Percentiles rank a stretch among this genome's conserved stretches.
Conservation (phyloP, 352 stramenopile species). For the Peronospora farinosa region DNA sequence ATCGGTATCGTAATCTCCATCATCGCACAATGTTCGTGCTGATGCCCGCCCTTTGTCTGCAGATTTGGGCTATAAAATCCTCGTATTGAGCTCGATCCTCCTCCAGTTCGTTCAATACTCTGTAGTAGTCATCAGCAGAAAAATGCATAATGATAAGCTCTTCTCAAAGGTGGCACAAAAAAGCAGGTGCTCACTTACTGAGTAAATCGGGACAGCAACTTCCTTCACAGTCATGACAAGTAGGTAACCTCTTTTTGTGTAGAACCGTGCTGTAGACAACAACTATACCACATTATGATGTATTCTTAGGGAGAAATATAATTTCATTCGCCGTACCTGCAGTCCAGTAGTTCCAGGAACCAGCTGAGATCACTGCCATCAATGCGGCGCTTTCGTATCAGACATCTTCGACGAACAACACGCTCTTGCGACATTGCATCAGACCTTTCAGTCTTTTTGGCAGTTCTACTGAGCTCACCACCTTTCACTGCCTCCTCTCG, state of each 20-base stretch:
- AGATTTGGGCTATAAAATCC: slow-evolving; percentile 45
- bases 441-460: slow-evolving; percentile 5
- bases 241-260: too few relatives aligned
- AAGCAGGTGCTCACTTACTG: too few relatives aligned
- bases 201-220: too few relatives aligned
- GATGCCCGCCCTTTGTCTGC: slow-evolving; percentile 23
- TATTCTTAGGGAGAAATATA: too few relatives aligned
- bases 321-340: too few relatives aligned
- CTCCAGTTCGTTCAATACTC: slow-evolving; percentile 39
- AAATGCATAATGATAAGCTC: slow-evolving; percentile 7
- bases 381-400: too few relatives aligned
- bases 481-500: slow-evolving; percentile 8
- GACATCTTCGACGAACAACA: too few relatives aligned
- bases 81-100: slow-evolving; percentile 52
- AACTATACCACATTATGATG: too few relatives aligned
- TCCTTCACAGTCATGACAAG: too few relatives aligned
- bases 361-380: too few relatives aligned
- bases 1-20: slow-evolving; percentile 27
- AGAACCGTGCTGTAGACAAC: too few relatives aligned
- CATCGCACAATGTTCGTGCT: slow-evolving; percentile 14
- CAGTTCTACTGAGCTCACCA: background rate
- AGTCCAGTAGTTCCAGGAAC: too few relatives aligned
- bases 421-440: background rate
- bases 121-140: slow-evolving; percentile 16
- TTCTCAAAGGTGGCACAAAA: background rate